Evolutionary conservation across 2,329 filamentous ascomycete species (phyloP), one percentile per base, ranked within the genome.

Genomic region (Aureobasidium sp.): DNA sequence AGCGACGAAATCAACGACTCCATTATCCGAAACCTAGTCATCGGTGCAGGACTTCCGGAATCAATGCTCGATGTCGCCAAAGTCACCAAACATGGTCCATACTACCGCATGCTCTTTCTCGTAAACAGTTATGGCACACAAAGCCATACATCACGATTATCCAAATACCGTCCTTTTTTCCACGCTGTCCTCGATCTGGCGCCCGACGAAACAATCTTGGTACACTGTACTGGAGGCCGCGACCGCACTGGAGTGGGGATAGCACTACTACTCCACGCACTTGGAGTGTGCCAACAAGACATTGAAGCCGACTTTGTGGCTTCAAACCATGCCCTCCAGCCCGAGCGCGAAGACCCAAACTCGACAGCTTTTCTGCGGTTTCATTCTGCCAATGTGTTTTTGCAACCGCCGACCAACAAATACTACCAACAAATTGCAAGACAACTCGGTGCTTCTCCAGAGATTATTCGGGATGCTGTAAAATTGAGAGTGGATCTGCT

Each of bases 401-500:
- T 49, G 27, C 47, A 49, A 17, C 47, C 47, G 19, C 47, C 47
- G 33, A 17, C 27, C 8, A 49, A 49, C 47, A 33, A 33, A 33
- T 33, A 49, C 47, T 49, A 48, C 17, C 44, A 31, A n/a, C 44
- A 11, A 40, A 49, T 70, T 8, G 58, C 66, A 7, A 66, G 69
- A 48, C 64, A 68, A 47, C 65, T 73, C 4, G 66, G 72, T 37
- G 70, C 73, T 49, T 71, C 71, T 2, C 64, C 72, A 22, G 72
- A 74, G 63, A 67, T 68, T 14, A 74, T 73, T 54, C 57, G 70
- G 22, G 68, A 72, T 58, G 71, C 68, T 50, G 60, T 66, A 33
- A 64, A 65, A 39, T 71, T 72, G 31, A 70, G 15, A 14, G 24
- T 71, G 53, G 69, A 72, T 60, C 67, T 68, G 62, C 24, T 48